Evolutionary conservation across 169 alveolate genomes (phyloP), one percentile per base, ranked within the genome.

Genomic region (Eimeria acervulina): DNA sequence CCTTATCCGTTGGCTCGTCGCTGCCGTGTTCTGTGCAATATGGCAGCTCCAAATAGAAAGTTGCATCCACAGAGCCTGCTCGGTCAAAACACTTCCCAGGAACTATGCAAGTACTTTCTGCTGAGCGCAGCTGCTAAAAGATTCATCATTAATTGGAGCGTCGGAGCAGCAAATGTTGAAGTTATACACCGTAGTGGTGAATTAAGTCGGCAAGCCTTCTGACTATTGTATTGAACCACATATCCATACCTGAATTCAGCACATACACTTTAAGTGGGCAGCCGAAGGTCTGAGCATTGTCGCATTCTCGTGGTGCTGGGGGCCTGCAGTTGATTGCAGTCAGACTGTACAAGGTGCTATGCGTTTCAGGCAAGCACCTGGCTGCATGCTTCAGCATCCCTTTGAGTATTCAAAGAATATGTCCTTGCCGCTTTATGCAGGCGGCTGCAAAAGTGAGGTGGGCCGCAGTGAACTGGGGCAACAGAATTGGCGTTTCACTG

Each of bases 11-110:
- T 63, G 94, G 94, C 81, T 55, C 94, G 66, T 87, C 70, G 84
- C 83, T 87, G 42, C 94, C 94, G 74, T 87, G 94, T 74, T 87
- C 94, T 87, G 94, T 87, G n/a, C 94, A 87, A 47, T 87, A 87
- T 59, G 94, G 94, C 21, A 87, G 94, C 68, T 87, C 94, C 94
- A 87, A 87, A 42, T 87, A 87, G 51, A 38, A 87, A 2, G 94
- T 87, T 44, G 94, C 94, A 63, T 87, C 94, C 4, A 87, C 59
- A 21, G 94, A 21, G 31, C 94, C 94, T 87, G 84, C 2, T 38
- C 83, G 21, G 44, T 31, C 80, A 38, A 15, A 40, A 12, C 83
- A 40, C 23, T 38, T 0, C 31, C 12, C 63, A 21, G 47, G 13
- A 26, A 87, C 42, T 26, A 83, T 31, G 4, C 31, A 80, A 44